Evolutionary conservation across 2,329 filamentous ascomycete species (phyloP), one percentile per base, ranked within the genome.

Genomic region (Cladosporium colombiae): DNA sequence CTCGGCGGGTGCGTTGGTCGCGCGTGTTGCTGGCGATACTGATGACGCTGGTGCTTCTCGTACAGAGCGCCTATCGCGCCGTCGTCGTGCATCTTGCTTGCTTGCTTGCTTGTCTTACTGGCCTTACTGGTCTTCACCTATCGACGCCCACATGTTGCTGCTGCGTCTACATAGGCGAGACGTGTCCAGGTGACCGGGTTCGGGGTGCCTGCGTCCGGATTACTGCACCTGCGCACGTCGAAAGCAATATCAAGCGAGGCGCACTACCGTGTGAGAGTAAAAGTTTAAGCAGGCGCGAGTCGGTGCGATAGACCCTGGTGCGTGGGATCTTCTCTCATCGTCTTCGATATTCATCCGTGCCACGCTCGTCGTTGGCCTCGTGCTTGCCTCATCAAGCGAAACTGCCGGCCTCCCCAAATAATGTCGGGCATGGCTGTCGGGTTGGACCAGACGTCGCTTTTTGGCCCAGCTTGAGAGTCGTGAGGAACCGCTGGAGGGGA

Each of bases 241-340:
- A 33, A 10, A 44, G 23, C 52, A 21, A 21, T 29, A 31, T 21
- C 27, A 55, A 55, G 52, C 52, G 52, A 55, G 52, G 52, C 52
- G 27, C 52, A 31, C 52, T 29, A 55, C 27, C 31, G 52, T 55
- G 10, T 31, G 27, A 13, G 52, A 21, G 6, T 55, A 18, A 10
- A 55, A 55, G 52, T 55, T 33, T 33, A 55, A 55, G 52, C 52
- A 21, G 3, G 52, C 31, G 52, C 52, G 52, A 55, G 52, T 55
- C 52, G 52, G 18, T 29, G 18, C 10, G 52, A 33, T 29, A 55
- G 52, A 55, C 52, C 52, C 52, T 55, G 52, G 27, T 55, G 52
- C 52, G 52, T 33, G 52, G 52, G 52, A 55, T 55, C 52, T 55
- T 29, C 52, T n/a, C 50, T 18, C 50, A 6, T 46, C 40, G 7